Evolutionary conservation across 225 moss, liverwort and hornwort species (phyloP), one percentile per base, ranked within the genome.

Genomic region (Bryoerythrophyllum caledonicum): DNA sequence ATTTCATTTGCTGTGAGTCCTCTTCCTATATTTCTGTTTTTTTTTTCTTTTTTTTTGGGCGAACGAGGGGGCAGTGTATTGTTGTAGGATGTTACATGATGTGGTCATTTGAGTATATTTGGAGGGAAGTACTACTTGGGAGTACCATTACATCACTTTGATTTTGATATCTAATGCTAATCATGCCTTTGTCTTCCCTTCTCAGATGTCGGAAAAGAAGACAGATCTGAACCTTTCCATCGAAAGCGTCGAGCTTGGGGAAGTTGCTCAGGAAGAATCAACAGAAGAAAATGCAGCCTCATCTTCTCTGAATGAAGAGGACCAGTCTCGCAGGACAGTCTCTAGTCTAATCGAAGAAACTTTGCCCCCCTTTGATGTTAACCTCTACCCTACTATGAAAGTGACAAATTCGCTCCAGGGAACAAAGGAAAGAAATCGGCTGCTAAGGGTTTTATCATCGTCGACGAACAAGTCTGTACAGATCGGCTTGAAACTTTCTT

Each of bases 161-260:
- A 64, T 63, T 44, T 65, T 41, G 69, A 71, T 48, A 21, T 59
- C 21, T n/a, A n/a, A 49, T 53, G 15, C 65, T 82, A 35, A 80
- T 59, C 53, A 19, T 58, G 40, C 60, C 70, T 73, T 63, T 77
- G 67, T 63, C 9, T 74, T 54, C 20, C 16, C 35, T 37, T 77
- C 77, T 15, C 84, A 96, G 96, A 92, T 94, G 26, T 91, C 93
- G 60, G 90, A 86, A 74, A 82, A 81, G 70, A 86, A 86, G 78
- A 90, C 86, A 60, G 90, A 99, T 72, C 80, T 93, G 46, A 89
- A 66, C 77, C 85, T 85, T 56, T 81, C 84, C 54, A 56, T 93
- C 57, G 90, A 87, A 80, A 82, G 77, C 70, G 66, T 99, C 82
- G 93, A 93, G 34, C 53, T 99, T 44, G 86, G 84, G 66, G 97